Base-by-base conservation (phyloP, 164 flowering plant species). In the Litsea cubeba region DNA sequence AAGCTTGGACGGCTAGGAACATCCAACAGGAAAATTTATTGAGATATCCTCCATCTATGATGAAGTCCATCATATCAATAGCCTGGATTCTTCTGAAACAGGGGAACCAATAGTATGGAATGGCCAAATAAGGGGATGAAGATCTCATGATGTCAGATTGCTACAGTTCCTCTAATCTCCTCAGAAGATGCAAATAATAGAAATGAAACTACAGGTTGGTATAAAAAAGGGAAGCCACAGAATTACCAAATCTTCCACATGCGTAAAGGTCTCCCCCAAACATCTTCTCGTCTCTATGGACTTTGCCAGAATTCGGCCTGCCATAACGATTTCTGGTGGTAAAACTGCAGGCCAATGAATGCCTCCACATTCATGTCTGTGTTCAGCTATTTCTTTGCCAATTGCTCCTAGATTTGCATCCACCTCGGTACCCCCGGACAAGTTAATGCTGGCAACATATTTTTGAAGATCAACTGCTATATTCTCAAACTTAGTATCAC, bases 321-420 rank as follows among this genome's bases (percentile, higher is more conserved):
- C 90, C 82, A 94, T 77, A 79, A 90, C 87, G 3, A 90, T 75
- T 68, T 92, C 95, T 72, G 89, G 74, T 35, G 98, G 98, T 73
- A 94, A 83, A 68, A 89, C 82, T 18, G 81, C 84, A 76, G 97
- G 88, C 98, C 97, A 94, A 64, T 88, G 78, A 64, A 80, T 87
- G 75, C 97, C 97, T 65, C 77, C 79, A 81, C 98, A 94, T 79
- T 94, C 98, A 82, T 91, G 98, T 72, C 78, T 78, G 74, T 91
- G 98, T 76, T 94, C 97, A 72, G 80, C 65, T 68, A 82, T 40
- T 23, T 70, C 62, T 72, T 76, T 40, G 46, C 46, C 82, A 70
- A 18, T 40, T 17, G 40, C 70, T 72, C 70, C 57, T 35, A 71
- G 72, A 12, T n/a, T 49, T 25, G n/a, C 76, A 73, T 63, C 58